Evolutionary conservation across 768 basidiomycete genomes (phyloP).

Genomic region (Suillus luteus): DNA sequence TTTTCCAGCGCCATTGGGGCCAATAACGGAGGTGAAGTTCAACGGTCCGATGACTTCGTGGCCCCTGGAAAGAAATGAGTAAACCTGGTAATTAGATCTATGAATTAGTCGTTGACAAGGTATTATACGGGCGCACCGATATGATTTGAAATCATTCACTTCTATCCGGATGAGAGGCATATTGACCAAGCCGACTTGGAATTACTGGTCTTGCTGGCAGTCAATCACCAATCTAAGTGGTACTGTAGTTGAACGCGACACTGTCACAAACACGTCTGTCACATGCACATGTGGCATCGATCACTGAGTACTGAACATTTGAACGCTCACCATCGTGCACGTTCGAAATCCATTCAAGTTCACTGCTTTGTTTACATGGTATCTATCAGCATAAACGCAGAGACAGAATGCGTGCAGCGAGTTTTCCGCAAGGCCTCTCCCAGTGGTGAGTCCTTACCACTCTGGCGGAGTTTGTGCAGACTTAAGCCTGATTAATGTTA

Average conservation of each 20-base stretch:
- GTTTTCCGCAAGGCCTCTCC: background rate
- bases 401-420: background rate
- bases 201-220: background rate
- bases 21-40: slow-evolving; percentile 94
- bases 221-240: background rate
- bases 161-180: slow-evolving; percentile 88
- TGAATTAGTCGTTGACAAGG: background rate
- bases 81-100: slow-evolving; percentile 11
- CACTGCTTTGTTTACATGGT: background rate
- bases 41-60: slow-evolving; percentile 90
- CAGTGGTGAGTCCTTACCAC: background rate
- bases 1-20: slow-evolving; percentile 98
- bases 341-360: background rate
- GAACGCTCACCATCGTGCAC: background rate
- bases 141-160: slow-evolving; percentile 96
- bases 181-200: slow-evolving; percentile 3
- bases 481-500: too few species aligned
- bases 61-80: slow-evolving; percentile 44
- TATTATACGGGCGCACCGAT: slow-evolving; percentile 51
- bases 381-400: background rate
- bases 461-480: too few species aligned
- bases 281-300: background rate
- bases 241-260: background rate
- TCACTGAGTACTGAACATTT: too few species aligned
- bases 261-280: slow-evolving; percentile 4